Evolutionary conservation across 768 basidiomycete genomes (phyloP).

Genomic region (Rhizopogon vesiculosus): DNA sequence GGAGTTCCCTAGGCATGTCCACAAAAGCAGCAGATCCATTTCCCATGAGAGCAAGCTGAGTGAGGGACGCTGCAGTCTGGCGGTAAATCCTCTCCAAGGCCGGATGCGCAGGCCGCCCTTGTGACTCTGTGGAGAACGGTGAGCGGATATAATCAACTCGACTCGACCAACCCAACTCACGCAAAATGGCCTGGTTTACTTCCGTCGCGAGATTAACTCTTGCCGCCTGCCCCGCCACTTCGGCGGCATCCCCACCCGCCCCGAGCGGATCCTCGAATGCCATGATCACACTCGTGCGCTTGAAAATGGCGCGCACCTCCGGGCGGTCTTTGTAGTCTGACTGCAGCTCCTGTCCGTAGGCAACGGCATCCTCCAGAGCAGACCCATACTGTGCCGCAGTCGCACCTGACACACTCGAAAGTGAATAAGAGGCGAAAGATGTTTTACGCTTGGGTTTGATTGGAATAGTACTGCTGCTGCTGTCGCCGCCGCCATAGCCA

Average conservation of each 20-base stretch:
- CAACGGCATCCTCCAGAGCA: conserved; percentile 60
- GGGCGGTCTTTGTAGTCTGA: conserved; percentile 63
- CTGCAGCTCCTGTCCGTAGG: conserved; percentile 70
- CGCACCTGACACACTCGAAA: conserved; percentile 16
- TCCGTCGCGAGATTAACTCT: conserved; percentile 66
- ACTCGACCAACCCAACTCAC: conserved; percentile 36
- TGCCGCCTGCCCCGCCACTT: conserved; percentile 65
- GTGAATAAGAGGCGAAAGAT: conserved; percentile 23
- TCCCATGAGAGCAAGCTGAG: conserved; percentile 69
- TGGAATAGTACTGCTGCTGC: conserved; percentile 22
- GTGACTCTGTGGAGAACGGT: conserved; percentile 51
- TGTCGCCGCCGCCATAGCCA: conserved; percentile 7
- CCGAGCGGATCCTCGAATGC: conserved; percentile 74
- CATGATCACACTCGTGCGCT: conserved; percentile 73
- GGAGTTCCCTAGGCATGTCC: conserved; percentile 71
- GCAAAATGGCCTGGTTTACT: conserved; percentile 77
- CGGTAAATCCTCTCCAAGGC: conserved; percentile 75
- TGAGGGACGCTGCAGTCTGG: conserved; percentile 62
- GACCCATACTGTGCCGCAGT: conserved; percentile 43
- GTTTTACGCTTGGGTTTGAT: conserved; percentile 25
- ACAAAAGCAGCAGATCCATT: conserved; percentile 78
- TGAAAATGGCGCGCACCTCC: conserved; percentile 62
- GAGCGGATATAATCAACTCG: not conserved
- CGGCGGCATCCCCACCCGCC: conserved; percentile 59
- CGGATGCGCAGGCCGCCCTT: conserved; percentile 67